phyloP scores from a whole-genome alignment of 208 protist genomes.

The Crithidia sp. region DNA sequence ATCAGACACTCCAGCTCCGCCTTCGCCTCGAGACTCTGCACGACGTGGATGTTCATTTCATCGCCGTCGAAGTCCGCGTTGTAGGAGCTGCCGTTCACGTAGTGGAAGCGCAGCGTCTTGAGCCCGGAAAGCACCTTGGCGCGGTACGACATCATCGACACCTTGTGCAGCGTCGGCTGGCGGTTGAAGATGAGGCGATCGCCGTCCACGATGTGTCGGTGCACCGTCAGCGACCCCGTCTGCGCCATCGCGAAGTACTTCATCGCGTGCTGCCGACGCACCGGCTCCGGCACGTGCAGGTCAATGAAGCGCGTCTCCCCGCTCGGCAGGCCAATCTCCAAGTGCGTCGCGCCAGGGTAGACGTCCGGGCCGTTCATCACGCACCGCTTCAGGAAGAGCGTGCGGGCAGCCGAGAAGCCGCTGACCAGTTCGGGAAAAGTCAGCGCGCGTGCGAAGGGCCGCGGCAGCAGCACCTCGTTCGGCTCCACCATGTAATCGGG shows the following conservation, averaged over 20 bases:
- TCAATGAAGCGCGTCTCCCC: constrained; percentile 84
- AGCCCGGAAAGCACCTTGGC: constrained; percentile 94
- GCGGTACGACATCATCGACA: constrained; percentile 98
- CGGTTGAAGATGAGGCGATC: constrained; percentile 99
- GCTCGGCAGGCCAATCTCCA: constrained; percentile 84
- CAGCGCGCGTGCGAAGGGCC: constrained; percentile 94
- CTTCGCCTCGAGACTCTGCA: constrained; percentile 94
- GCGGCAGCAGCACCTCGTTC: constrained; percentile 95
- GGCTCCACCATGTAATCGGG: constrained; percentile 98
- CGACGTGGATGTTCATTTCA: constrained; percentile 99
- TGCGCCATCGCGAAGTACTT: constrained; percentile 84
- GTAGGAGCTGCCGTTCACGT: constrained; percentile 99
- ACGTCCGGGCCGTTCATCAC: constrained; percentile 97
- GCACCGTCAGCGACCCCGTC: constrained; percentile 87
- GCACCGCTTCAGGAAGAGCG: constrained; percentile 90
- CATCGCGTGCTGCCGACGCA: constrained; percentile 77
- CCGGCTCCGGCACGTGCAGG: constrained; percentile 72
- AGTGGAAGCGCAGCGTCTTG: constrained; percentile 99
- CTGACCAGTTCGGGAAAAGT: constrained; percentile 97
- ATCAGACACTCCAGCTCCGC: constrained; percentile 96
- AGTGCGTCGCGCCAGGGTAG: constrained; percentile 98
- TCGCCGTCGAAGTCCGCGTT: constrained; percentile 99
- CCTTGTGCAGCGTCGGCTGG: constrained; percentile 99
- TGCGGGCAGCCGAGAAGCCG: constrained; percentile 69
- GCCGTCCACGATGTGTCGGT: constrained; percentile 97